Evolutionary conservation across 768 basidiomycete species (phyloP), one percentile per base, ranked within the genome.

Genomic region (Rhodotorula babjevae): DNA sequence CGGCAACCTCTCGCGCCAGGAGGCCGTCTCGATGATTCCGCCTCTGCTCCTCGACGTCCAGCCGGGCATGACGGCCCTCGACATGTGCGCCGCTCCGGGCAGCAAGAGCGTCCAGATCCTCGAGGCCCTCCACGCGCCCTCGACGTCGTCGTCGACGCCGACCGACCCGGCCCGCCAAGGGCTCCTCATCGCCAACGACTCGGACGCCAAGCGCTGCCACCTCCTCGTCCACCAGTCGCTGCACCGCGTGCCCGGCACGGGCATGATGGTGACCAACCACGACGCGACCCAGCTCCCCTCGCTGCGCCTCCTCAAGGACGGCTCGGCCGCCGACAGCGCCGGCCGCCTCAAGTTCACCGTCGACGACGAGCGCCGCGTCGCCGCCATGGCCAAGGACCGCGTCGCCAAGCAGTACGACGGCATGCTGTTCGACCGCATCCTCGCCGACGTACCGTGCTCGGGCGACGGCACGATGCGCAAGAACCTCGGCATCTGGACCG

Each of bases 11-110:
- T 95, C 93, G 19, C 84, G 96, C 31, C 94, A 97, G 81, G 96
- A 99, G 81, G 93, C 92, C 27, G 96, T 99, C 69, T 95, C 92
- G 80, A 99, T 99, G 96, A 84, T 99, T n/a, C 96, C 96, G 11
- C 95, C 96, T 1, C 85, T 99, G 4, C 88, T 98, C 76, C 86
- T 99, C 47, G 91, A 93, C 67, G 92, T 98, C n/a, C 84, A 91
- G 78, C 92, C 96, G 0, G 90, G 96, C 79, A 95, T 98, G 80
- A 88, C 78, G 63, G 85, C 92, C 29, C 87, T 98, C 77, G 96
- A 99, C 81, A 93, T 95, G 91, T 99, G 96, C 79, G 96, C 96
- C 27, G 95, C 96, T 3, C 96, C 96, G 0, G 96, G 96, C 11
- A 96, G 93, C 33, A 99, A 99, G 90, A 96, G 95, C 15, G 92